Evolutionary conservation across 768 basidiomycete species (phyloP).

Genomic region (Clitopilus hobsonii): DNA sequence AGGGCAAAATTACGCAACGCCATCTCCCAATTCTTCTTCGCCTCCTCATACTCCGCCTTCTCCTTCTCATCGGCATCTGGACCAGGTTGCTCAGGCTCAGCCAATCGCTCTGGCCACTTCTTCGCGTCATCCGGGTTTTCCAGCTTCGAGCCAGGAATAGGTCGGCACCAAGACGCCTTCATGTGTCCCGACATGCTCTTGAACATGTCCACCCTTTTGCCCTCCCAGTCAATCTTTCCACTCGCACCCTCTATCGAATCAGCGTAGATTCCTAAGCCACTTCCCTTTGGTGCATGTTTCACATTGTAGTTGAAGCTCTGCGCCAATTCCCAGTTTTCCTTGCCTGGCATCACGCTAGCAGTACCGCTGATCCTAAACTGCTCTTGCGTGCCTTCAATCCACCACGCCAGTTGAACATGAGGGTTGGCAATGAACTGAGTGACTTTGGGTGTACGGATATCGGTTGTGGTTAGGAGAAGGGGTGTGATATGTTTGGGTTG

Average conservation of each 20-base stretch:
- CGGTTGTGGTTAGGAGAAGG: conserved; percentile 64
- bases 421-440: conserved; percentile 45
- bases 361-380: conserved; percentile 70
- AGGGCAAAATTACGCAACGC: conserved; percentile 70
- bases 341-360: conserved; percentile 51
- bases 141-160: conserved; percentile 56
- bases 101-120: conserved; percentile 55
- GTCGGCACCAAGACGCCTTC: conserved; percentile 71
- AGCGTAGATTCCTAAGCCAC: conserved; percentile 10
- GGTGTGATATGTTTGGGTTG: conserved; percentile 39
- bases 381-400: conserved; percentile 60
- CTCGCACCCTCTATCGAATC: not conserved
- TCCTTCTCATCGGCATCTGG: conserved; percentile 17
- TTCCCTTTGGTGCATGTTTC: conserved; percentile 7
- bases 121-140: conserved; percentile 51
- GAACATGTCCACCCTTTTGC: conserved; percentile 56
- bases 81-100: conserved; percentile 27
- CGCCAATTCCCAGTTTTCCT: conserved; percentile 11
- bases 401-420: conserved; percentile 67
- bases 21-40: conserved; percentile 39
- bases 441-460: conserved; percentile 68
- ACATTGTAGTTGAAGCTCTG: conserved; percentile 20
- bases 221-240: conserved; percentile 58
- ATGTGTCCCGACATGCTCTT: conserved; percentile 52
- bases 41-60: conserved; percentile 33